These are phyloP conservation scores for Trypanosoma caninum DNA, from an alignment of 208 protist genomes.

Conservation along the genomic window DNA sequence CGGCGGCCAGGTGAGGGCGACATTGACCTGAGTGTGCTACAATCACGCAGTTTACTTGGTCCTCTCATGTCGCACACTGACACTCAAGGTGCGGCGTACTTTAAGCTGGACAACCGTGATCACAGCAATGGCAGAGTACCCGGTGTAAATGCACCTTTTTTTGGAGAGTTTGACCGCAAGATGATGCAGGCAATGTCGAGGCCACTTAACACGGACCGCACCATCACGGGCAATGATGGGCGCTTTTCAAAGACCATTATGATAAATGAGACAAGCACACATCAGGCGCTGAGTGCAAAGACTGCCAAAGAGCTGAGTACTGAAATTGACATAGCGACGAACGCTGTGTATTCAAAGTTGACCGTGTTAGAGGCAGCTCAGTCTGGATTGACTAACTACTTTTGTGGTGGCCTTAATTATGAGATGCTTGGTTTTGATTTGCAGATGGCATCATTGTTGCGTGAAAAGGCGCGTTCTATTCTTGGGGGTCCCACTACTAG, in stretches of 20 bases:
- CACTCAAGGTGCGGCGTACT: conserved; percentile 53
- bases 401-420: conserved; percentile 78
- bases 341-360: conserved; percentile 81
- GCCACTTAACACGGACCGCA: conserved; percentile 70
- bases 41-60: conserved; percentile 68
- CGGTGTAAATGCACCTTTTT: conserved; percentile 81
- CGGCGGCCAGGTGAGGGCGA: conserved; percentile 80
- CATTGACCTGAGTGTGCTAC: conserved; percentile 60
- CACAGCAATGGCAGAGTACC: conserved; percentile 67
- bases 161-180: conserved; percentile 80
- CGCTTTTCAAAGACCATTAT: conserved; percentile 87
- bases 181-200: conserved; percentile 91
- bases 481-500: conserved; percentile 6
- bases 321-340: conserved; percentile 79
- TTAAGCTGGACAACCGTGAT: conserved; percentile 66
- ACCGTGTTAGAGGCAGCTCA: conserved; percentile 88
- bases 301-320: conserved; percentile 63
- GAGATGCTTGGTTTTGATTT: conserved; percentile 68
- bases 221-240: conserved; percentile 78
- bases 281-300: conserved; percentile 70
- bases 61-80: conserved; percentile 79
- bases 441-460: conserved; percentile 49
- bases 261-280: conserved; percentile 74
- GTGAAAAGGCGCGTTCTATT: conserved; percentile 27
- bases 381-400: conserved; percentile 83